Conservation (phyloP, 2,329 filamentous ascomycete genomes). For the Dothistroma pini region DNA sequence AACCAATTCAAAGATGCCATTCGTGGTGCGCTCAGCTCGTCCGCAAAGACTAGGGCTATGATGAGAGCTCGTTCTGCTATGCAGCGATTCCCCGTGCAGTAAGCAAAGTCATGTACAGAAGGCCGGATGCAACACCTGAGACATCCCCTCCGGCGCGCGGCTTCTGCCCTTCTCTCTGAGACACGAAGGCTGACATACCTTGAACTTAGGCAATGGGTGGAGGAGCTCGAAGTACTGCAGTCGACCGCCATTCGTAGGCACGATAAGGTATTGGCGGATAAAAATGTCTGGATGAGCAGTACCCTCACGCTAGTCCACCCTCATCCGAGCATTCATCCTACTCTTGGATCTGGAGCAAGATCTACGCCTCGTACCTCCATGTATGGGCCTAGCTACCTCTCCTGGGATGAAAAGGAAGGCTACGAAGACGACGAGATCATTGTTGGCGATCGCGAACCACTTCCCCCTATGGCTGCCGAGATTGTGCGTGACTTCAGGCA, state of each 20-base stretch:
- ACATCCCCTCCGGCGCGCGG: no score
- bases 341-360: conserved; percentile 11
- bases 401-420: conserved; percentile 4
- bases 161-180: no score
- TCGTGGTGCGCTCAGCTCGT: conserved; percentile 55
- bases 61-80: conserved; percentile 64
- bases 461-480: conserved; percentile 9
- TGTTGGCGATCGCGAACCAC: conserved; percentile 9
- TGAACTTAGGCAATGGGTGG: conserved; percentile 65
- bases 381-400: conserved; percentile 8
- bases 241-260: conserved; percentile 55
- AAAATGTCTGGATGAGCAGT: conserved; percentile 12
- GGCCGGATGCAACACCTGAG: no score
- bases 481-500: conserved; percentile 5
- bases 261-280: conserved; percentile 37
- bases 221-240: conserved; percentile 59
- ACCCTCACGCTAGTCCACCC: conserved; percentile 14
- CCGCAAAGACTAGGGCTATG: conserved; percentile 50
- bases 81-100: conserved; percentile 62
- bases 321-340: conserved; percentile 15
- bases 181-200: no score
- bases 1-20: conserved; percentile 62
- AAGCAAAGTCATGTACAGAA: no score
- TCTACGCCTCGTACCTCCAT: conserved; percentile 7
- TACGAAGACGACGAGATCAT: neutral